phyloP scores from a whole-genome alignment of 495 filamentous ascomycete species.

The Hypoxylon subgilvum region DNA sequence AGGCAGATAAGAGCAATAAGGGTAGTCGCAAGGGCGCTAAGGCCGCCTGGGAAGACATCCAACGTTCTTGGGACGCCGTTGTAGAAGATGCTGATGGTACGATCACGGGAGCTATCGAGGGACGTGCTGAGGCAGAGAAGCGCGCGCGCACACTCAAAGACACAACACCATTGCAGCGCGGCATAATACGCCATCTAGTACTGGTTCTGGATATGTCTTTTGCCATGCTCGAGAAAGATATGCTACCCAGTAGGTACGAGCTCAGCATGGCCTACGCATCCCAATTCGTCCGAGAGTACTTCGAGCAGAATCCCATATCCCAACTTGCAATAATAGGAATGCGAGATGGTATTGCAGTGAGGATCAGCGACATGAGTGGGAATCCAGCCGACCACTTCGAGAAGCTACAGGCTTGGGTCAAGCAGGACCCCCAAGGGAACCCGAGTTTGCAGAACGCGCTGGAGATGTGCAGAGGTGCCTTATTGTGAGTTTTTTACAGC shows the following conservation, averaged over 20 bases:
- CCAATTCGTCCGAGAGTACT: conserved; percentile 91
- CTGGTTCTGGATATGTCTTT: conserved; percentile 91
- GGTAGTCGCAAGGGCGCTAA: conserved; percentile 36
- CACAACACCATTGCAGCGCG: conserved; percentile 91
- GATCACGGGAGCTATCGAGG: conserved; percentile 43
- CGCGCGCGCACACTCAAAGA: conserved; percentile 72
- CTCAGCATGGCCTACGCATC: conserved; percentile 82
- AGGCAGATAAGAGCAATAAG: conserved; percentile 42
- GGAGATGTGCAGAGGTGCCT: conserved; percentile 86
- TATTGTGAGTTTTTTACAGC: conserved; percentile 66
- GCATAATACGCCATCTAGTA: conserved; percentile 93
- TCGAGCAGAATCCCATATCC: conserved; percentile 98
- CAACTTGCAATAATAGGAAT: conserved; percentile 90
- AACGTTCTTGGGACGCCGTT: conserved; percentile 56
- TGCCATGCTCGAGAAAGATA: conserved; percentile 94
- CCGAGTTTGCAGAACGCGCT: conserved; percentile 94
- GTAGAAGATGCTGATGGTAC: conserved; percentile 52
- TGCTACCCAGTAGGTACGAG: conserved; percentile 83
- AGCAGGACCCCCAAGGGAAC: conserved; percentile 84
- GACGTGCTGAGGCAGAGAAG: conserved; percentile 54
- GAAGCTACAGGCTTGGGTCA: conserved; percentile 69
- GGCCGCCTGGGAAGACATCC: conserved; percentile 56
- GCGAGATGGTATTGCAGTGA: conserved; percentile 84
- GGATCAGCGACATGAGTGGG: conserved; percentile 86
- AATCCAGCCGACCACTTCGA: conserved; percentile 89